These are phyloP conservation scores for Coccomyxa sp. DNA, from an alignment of 139 green algal species.

Conservation along the genomic window DNA sequence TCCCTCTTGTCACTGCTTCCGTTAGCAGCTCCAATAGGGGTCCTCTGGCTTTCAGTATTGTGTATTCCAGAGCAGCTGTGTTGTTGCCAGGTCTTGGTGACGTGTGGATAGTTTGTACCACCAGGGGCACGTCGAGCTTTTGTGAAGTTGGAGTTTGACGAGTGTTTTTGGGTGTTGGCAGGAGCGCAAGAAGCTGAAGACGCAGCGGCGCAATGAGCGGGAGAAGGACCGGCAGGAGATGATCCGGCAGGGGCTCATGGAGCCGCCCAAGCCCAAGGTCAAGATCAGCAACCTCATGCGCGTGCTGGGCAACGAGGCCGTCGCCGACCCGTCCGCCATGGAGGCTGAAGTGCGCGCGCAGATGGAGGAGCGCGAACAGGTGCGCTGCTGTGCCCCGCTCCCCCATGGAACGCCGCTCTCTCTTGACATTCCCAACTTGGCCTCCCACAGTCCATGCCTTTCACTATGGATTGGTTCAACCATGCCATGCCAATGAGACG, in stretches of 20 bases:
- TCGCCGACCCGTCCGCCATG: constrained; percentile 87
- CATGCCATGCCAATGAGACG: too few relatives aligned
- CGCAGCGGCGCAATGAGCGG: constrained; percentile 77
- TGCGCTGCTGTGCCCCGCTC: background rate
- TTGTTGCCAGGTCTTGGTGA: too few relatives aligned
- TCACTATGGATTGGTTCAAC: too few relatives aligned
- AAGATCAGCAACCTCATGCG: constrained; percentile 96
- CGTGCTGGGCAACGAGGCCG: constrained; percentile 83
- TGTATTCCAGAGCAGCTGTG: too few relatives aligned
- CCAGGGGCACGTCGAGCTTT: too few relatives aligned
- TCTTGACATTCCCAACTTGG: background rate
- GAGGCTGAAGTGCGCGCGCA: constrained; percentile 84
- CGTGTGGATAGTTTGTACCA: too few relatives aligned
- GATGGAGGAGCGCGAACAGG: constrained; percentile 73
- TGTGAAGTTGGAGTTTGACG: background rate
- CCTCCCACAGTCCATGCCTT: too few relatives aligned
- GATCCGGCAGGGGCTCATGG: constrained; percentile 86
- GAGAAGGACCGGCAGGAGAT: constrained; percentile 98
- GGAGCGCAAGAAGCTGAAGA: constrained; percentile 95
- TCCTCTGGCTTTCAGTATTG: too few relatives aligned
- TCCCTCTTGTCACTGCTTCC: too few relatives aligned
- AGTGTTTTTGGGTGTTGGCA: constrained; percentile 3
- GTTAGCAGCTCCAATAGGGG: too few relatives aligned
- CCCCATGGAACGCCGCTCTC: background rate
- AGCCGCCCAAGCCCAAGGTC: constrained; percentile 93